These are phyloP conservation scores for Pleurotus pulmonarius DNA, from an alignment of 768 basidiomycete species.

Conservation along the genomic window DNA sequence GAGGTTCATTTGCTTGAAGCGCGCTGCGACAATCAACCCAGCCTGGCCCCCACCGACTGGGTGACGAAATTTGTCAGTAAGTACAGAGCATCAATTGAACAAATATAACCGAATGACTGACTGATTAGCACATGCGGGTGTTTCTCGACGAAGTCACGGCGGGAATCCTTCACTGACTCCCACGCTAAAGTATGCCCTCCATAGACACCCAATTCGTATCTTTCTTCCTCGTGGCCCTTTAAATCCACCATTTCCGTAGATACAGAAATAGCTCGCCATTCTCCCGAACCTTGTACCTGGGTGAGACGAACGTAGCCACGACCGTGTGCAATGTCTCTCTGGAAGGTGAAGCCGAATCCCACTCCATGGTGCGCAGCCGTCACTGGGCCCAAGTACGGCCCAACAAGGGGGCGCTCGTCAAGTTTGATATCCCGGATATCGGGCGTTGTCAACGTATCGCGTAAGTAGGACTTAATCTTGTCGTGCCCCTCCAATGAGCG, in stretches of 20 bases:
- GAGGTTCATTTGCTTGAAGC: constrained; percentile 37
- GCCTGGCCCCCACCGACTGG: constrained; percentile 28
- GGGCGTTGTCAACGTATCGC: constrained; percentile 24
- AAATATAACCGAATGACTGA: not conserved
- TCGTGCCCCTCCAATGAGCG: constrained; percentile 35
- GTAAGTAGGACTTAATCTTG: constrained; percentile 30
- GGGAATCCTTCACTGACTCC: constrained; percentile 17
- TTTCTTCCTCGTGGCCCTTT: not conserved
- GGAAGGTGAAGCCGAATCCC: not conserved
- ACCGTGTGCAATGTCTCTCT: not conserved
- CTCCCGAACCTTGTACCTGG: not conserved
- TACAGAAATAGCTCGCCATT: not conserved
- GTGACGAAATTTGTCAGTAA: not conserved
- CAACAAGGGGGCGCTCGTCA: constrained; percentile 17
- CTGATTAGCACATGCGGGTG: not conserved
- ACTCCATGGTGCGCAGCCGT: not conserved
- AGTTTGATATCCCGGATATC: constrained; percentile 16
- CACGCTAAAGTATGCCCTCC: constrained; percentile 31
- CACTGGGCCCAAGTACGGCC: constrained; percentile 13
- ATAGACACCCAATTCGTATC: constrained; percentile 24
- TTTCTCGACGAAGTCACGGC: not conserved
- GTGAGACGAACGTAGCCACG: not conserved
- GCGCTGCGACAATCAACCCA: constrained; percentile 37
- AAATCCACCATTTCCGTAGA: not conserved
- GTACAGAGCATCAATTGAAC: not conserved